Conservation (phyloP, 2,329 filamentous ascomycete genomes). For the Pseudogymnoascus verrucosus region DNA sequence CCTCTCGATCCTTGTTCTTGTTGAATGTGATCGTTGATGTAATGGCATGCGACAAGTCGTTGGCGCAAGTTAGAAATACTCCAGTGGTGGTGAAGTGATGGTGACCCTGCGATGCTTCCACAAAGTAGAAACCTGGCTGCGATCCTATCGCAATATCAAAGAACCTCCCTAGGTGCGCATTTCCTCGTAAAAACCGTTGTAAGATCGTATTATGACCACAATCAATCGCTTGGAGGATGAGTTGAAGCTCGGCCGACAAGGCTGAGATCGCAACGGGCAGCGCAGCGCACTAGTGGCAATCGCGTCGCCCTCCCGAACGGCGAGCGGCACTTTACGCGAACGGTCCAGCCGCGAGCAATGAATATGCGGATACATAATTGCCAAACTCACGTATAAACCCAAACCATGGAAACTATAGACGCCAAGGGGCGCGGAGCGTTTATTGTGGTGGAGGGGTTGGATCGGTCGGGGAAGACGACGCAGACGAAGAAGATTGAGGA, state of each 20-base stretch:
- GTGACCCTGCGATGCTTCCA: not conserved
- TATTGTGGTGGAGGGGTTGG: slow-evolving; percentile 64
- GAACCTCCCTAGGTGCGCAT: not conserved
- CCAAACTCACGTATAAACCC: not conserved
- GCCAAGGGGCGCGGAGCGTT: slow-evolving; percentile 43
- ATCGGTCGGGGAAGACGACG: slow-evolving; percentile 65
- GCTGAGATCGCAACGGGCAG: not conserved
- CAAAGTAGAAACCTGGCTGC: not conserved
- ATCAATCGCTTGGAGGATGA: not conserved
- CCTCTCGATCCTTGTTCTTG: not conserved
- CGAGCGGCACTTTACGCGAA: slow-evolving; percentile 4
- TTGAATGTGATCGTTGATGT: not conserved
- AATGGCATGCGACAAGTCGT: not conserved
- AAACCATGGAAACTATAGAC: not conserved
- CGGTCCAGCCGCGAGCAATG: not conserved
- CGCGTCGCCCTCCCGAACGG: not conserved
- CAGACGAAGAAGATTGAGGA: slow-evolving; percentile 54
- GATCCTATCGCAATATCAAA: not conserved
- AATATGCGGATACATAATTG: not conserved
- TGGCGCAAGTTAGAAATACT: not conserved
- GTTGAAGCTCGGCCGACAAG: slow-evolving; percentile 7
- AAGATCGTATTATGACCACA: not conserved
- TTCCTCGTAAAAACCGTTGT: not conserved
- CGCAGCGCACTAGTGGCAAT: not conserved
- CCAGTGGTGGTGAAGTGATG: not conserved